Base-by-base conservation (phyloP, 2,329 filamentous ascomycete genomes). In the Penicillium concentricum region DNA sequence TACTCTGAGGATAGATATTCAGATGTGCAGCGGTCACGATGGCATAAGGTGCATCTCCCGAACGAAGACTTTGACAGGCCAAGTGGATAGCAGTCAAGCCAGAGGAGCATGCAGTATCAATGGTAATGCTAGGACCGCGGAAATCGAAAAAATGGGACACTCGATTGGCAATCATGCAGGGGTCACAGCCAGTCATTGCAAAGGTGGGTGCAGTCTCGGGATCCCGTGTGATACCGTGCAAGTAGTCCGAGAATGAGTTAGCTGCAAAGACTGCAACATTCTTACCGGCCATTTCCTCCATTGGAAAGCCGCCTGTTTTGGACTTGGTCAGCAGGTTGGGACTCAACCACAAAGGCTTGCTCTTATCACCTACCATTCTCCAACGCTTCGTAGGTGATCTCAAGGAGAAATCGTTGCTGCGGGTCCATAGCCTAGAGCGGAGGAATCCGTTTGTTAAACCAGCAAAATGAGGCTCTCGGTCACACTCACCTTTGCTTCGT, bases 361-460 rank as follows among this genome's bases (percentile, higher is more conserved):
- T n/a, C n/a, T n/a, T n/a, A n/a, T n/a, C 32, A 8, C 32, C 5
- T 8, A 35, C 32, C 32, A 54, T 66, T 74, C 45, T 78, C 76
- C 0, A 84, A 61, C 0, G 75, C 72, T 58, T 77, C 64, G 41
- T 68, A 72, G 2, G 51, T 53, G n/a, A 50, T 46, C 45, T 72
- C 69, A 3, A 72, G 64, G 10, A 43, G 24, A 26, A 26, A 26
- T 6, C 24, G 24, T 26, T 26, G 24, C 24, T 26, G 24, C 6
- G 24, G 24, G 26, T 43, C 41, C 32, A 35, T 35, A n/a, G 32
- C 32, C 32, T 35, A 35, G 5, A 2, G 8, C 3, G 15, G 1
- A 8, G 6, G 5, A 16, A 35, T 35, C 13, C 16, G 15, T 35
- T 8, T 7, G 15, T 35, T 15, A n/a, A n/a, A 35, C 6, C 15